Conservation (phyloP, 371 early-diverging fungal species). For the Sanchytrium tribonematis region DNA sequence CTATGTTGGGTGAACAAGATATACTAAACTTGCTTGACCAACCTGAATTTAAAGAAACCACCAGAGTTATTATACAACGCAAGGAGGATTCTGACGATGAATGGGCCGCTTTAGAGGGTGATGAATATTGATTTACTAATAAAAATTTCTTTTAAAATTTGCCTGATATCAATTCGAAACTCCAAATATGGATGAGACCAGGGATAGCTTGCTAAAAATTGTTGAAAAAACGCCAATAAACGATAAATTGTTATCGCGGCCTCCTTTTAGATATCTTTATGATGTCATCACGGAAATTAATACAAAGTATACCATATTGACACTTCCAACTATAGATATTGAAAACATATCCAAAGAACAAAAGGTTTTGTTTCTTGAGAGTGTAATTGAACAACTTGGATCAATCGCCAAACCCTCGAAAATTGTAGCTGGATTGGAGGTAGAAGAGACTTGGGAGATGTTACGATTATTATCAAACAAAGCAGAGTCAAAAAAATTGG, state of each 20-base stretch:
- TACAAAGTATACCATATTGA: neutral
- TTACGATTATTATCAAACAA: neutral
- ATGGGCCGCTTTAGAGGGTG: neutral
- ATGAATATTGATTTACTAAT: neutral
- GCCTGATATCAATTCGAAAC: neutral
- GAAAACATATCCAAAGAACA: neutral
- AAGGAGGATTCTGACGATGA: neutral
- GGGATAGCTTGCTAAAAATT: conserved; percentile 1
- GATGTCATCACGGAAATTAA: conserved; percentile 19
- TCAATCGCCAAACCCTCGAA: neutral
- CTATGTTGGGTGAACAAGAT: neutral
- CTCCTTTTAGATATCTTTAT: conserved; percentile 26
- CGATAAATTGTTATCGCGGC: conserved; percentile 21
- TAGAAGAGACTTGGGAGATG: neutral
- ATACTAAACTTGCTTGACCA: neutral
- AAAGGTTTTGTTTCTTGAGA: neutral
- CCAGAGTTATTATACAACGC: neutral
- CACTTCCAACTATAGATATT: neutral
- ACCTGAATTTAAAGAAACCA: neutral
- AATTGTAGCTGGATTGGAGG: neutral
- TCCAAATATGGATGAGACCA: neutral
- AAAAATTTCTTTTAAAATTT: neutral
- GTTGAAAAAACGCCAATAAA: conserved; percentile 22
- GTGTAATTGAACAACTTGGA: neutral
- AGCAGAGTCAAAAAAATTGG: too few species aligned